These are phyloP conservation scores for Quercus alba DNA, from an alignment of 306 rosid genomes.

Conservation along the genomic window DNA sequence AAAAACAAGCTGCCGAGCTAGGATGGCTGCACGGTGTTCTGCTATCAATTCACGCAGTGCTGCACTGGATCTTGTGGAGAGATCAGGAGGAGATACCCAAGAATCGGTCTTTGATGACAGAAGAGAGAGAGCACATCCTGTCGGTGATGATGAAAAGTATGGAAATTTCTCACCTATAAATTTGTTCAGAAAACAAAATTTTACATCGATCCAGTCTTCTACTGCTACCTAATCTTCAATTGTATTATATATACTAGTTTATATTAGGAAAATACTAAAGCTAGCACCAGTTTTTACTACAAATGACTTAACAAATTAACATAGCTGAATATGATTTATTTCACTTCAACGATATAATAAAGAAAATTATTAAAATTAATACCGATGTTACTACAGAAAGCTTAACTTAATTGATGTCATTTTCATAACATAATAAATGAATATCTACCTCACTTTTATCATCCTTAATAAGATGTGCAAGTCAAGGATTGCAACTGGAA, in stretches of 20 bases:
- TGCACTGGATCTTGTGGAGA: constrained; percentile 77
- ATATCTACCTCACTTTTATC: too few species aligned
- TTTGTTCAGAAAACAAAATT: not conserved
- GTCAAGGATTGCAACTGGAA: not conserved
- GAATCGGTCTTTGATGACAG: constrained; percentile 76
- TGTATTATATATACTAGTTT: not conserved
- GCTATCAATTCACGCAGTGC: constrained; percentile 84
- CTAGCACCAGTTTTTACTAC: too few species aligned
- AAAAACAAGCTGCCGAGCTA: constrained; percentile 51
- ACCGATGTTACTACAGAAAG: too few species aligned
- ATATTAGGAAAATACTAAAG: too few species aligned
- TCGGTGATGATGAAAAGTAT: constrained; percentile 24
- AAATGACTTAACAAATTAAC: too few species aligned
- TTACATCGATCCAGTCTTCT: not conserved
- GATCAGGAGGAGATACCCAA: constrained; percentile 59
- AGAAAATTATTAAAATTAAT: too few species aligned
- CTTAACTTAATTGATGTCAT: too few species aligned
- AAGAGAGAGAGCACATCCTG: constrained; percentile 98
- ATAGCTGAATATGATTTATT: too few species aligned
- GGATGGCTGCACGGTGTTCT: constrained; percentile 70
- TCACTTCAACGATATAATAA: too few species aligned
- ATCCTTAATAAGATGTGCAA: not conserved
- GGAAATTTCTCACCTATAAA: constrained; percentile 28
- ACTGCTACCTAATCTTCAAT: not conserved
- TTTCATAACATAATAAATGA: too few species aligned